A percentile compares a stretch with the other conserved stretches of the same genome.
Evolutionary conservation across 208 protist species (phyloP).

Genomic region (Leptomonas seymouri): DNA sequence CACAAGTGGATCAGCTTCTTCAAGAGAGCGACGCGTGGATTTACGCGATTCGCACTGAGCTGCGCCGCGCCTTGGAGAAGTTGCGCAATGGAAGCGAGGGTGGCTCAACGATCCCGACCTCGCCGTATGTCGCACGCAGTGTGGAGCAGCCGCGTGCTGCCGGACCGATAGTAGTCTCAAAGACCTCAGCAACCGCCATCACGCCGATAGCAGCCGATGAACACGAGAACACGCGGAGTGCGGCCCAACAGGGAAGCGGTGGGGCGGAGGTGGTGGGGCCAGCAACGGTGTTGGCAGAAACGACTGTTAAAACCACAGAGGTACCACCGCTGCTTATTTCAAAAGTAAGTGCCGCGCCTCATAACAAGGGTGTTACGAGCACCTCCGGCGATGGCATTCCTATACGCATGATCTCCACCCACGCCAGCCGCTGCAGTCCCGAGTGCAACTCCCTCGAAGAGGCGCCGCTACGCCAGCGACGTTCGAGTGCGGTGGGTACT

Average conservation of each 20-base stretch:
- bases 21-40: conserved; percentile 69
- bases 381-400: neutral
- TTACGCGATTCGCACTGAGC: conserved; percentile 29
- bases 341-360: neutral
- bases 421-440: conserved; percentile 7
- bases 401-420: neutral
- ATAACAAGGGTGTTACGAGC: conserved; percentile 5
- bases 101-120: conserved; percentile 1
- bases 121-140: conserved; percentile 3
- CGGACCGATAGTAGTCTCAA: neutral
- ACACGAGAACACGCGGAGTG: conserved; percentile 8
- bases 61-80: conserved; percentile 28
- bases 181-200: neutral
- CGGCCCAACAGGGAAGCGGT: neutral
- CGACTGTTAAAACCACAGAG: conserved; percentile 13
- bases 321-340: conserved; percentile 28
- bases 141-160: conserved; percentile 16
- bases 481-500: neutral
- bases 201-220: neutral
- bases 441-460: conserved; percentile 28
- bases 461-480: conserved; percentile 15
- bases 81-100: conserved; percentile 19
- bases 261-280: conserved; percentile 1
- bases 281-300: neutral
- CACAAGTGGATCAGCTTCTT: conserved; percentile 40